Conservation (phyloP, 495 filamentous ascomycete species). For the Aspergillus nidulans region DNA sequence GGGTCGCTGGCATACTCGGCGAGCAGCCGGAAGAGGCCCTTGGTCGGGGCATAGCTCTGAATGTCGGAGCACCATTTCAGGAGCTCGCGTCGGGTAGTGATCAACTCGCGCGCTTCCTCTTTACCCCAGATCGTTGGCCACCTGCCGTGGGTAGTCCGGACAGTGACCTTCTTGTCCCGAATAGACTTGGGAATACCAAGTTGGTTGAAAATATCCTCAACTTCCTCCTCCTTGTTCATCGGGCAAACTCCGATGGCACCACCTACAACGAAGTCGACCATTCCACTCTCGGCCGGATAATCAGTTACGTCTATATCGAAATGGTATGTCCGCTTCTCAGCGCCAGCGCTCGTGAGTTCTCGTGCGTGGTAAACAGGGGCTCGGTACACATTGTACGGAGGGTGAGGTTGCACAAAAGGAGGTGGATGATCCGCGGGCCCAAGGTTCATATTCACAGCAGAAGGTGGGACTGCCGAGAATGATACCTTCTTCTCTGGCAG, state of each 20-base stretch:
- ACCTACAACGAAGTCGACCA: constrained; percentile 91
- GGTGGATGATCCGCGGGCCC: constrained; percentile 62
- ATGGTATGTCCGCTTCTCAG: constrained; percentile 93
- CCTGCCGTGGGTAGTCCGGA: constrained; percentile 73
- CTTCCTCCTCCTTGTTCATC: constrained; percentile 71
- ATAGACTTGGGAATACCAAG: constrained; percentile 72
- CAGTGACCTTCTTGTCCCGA: constrained; percentile 71
- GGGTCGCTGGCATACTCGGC: constrained; percentile 77
- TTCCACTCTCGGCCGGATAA: constrained; percentile 78
- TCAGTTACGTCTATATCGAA: constrained; percentile 96
- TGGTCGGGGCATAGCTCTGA: constrained; percentile 87
- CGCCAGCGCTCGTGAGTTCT: constrained; percentile 84
- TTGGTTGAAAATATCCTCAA: constrained; percentile 78
- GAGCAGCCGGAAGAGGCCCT: constrained; percentile 77
- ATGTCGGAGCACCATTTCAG: constrained; percentile 94
- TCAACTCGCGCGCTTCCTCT: constrained; percentile 74
- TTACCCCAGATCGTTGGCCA: constrained; percentile 99
- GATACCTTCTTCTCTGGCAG: constrained; percentile 71
- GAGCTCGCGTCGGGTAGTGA: constrained; percentile 84
- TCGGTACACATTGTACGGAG: constrained; percentile 83
- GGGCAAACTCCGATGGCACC: constrained; percentile 92
- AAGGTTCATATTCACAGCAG: constrained; percentile 29
- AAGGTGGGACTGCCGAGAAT: constrained; percentile 49
- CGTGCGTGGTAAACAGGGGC: constrained; percentile 77
- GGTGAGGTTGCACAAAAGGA: constrained; percentile 89